Conservation (phyloP, 306 rosid genomes). For the Vachellia collinsii region DNA sequence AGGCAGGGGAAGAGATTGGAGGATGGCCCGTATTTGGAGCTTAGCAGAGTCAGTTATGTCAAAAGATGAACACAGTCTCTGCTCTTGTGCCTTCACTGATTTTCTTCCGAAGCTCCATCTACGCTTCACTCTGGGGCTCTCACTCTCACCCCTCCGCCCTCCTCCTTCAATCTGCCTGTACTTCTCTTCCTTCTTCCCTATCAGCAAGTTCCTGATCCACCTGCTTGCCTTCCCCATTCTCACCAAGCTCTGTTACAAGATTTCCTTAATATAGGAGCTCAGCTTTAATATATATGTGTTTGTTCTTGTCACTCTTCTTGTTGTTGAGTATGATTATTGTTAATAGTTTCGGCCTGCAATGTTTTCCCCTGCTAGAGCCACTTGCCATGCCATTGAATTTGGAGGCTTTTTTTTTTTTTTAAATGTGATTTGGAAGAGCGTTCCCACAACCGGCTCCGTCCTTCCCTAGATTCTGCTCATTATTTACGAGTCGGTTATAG, state of each 20-base stretch:
- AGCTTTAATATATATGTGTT: neutral
- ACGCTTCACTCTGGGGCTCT: slow-evolving; percentile 54
- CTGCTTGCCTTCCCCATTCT: slow-evolving; percentile 79
- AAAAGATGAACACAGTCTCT: slow-evolving; percentile 53
- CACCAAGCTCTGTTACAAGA: neutral
- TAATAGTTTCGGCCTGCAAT: slow-evolving; percentile 66
- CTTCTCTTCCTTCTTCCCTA: slow-evolving; percentile 69
- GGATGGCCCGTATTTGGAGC: slow-evolving; percentile 41
- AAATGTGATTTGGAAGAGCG: neutral
- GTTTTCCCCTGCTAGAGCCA: slow-evolving; percentile 57
- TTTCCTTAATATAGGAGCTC: neutral
- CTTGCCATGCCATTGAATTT: slow-evolving; percentile 53
- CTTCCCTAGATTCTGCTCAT: neutral
- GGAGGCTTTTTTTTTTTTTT: neutral
- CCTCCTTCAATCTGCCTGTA: slow-evolving; percentile 43
- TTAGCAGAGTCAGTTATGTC: slow-evolving; percentile 49
- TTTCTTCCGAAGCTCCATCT: slow-evolving; percentile 79
- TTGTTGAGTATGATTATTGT: neutral
- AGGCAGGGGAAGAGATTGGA: slow-evolving; percentile 35
- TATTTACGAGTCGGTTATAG: slow-evolving; percentile 18
- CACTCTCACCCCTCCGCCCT: neutral
- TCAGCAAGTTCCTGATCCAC: slow-evolving; percentile 78
- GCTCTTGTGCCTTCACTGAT: slow-evolving; percentile 43
- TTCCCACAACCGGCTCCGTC: slow-evolving; percentile 27
- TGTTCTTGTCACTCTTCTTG: neutral